These are phyloP conservation scores for Coemansia sp. DNA, from an alignment of 192 early-diverging fungal genomes.

Conservation along the genomic window DNA sequence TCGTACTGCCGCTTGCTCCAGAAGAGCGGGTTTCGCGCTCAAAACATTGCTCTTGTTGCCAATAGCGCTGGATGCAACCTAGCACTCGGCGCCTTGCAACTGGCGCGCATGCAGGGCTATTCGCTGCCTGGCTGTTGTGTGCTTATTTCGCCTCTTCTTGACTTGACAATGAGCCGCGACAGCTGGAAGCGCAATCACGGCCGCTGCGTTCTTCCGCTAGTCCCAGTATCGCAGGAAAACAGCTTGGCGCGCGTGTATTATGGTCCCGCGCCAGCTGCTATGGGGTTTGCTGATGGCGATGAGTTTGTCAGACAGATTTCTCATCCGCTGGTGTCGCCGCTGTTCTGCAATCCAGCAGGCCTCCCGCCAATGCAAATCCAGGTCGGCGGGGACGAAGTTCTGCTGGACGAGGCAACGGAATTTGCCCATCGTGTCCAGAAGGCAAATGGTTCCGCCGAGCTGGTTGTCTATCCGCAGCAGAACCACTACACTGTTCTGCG, in stretches of 20 bases:
- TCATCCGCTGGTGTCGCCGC: conserved; percentile 26
- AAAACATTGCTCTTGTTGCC: conserved; percentile 15
- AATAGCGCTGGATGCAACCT: conserved; percentile 34
- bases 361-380: conserved; percentile 26
- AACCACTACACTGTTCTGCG: conserved; percentile 36
- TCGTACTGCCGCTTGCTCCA: conserved; percentile 8
- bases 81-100: conserved; percentile 15
- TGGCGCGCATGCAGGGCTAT: conserved; percentile 1
- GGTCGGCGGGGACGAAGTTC: conserved; percentile 18
- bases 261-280: conserved; percentile 1
- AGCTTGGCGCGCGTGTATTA: conserved; percentile 25
- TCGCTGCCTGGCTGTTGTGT: neutral
- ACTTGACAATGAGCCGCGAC: conserved; percentile 14
- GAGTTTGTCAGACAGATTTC: conserved; percentile 4
- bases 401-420: conserved; percentile 19
- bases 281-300: neutral
- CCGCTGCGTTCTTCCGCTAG: conserved; percentile 10
- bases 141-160: conserved; percentile 18
- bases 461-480: conserved; percentile 13
- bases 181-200: conserved; percentile 24
- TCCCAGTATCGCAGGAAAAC: neutral
- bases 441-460: neutral
- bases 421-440: neutral
- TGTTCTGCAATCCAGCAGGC: neutral
- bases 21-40: conserved; percentile 16